Conservation (phyloP, 768 basidiomycete genomes). For the Rubroboletus satanas region DNA sequence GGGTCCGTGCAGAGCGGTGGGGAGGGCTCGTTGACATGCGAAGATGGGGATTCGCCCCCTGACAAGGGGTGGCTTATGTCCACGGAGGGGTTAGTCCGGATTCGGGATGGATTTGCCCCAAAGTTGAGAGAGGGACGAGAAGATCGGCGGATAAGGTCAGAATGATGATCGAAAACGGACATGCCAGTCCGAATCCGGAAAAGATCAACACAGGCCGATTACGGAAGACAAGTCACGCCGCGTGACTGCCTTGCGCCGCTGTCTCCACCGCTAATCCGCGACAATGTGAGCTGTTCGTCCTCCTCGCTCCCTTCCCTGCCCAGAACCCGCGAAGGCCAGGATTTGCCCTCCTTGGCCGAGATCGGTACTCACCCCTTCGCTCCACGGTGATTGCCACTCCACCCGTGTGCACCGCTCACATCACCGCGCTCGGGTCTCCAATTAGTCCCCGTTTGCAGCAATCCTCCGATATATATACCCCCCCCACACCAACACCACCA, state of each 20-base stretch:
- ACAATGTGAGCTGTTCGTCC: too few relatives aligned
- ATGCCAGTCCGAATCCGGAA: constrained; percentile 16
- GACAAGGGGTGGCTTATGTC: constrained; percentile 28
- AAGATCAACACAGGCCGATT: constrained; percentile 31
- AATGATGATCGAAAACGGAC: constrained; percentile 12
- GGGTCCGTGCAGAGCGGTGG: constrained; percentile 23
- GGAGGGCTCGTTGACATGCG: too few relatives aligned
- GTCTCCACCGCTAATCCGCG: neutral
- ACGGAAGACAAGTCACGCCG: constrained; percentile 12
- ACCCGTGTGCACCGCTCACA: constrained; percentile 6
- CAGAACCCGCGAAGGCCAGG: constrained; percentile 20
- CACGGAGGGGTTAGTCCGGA: constrained; percentile 21
- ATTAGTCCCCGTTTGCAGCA: constrained; percentile 21
- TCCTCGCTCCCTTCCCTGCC: too few relatives aligned
- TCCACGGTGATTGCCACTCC: constrained; percentile 26
- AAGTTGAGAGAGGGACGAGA: constrained; percentile 22
- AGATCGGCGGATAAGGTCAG: constrained; percentile 38
- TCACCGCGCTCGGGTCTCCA: constrained; percentile 22
- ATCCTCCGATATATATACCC: constrained; percentile 13
- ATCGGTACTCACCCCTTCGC: constrained; percentile 5
- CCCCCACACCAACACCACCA: too few relatives aligned
- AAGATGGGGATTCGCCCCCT: constrained; percentile 13
- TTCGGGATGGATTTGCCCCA: constrained; percentile 28
- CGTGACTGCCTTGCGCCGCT: neutral
- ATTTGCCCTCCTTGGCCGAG: constrained; percentile 22